Base-by-base conservation (phyloP, 1,284 basidiomycete species). In the Cryptococcus sp. region DNA sequence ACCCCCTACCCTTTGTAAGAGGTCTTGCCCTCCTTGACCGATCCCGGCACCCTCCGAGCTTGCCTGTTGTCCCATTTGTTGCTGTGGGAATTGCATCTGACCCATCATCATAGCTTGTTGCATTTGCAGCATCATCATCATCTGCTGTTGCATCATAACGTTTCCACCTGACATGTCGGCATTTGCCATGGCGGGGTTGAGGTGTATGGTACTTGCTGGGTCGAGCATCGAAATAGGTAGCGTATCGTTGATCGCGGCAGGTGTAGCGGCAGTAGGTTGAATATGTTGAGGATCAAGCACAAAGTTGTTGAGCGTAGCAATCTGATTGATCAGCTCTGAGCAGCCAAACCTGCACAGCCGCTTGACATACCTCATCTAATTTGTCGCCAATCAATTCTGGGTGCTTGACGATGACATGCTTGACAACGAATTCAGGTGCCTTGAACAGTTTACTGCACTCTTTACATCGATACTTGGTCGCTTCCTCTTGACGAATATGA, bases 391-490 rank as follows among this genome's bases (percentile, higher is more conserved):
- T 82, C 10, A 87, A 77, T 60, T 92, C 91, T 16, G 84, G 77
- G 69, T 94, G 91, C 72, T 92, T 92, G 72, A 89, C 88, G 7
- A 85, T 82, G 58, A 93, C 85, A 70, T 94, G 91, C 77, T 97
- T 97, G 77, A 93, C 89, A 48, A 97, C 87, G 75, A 94, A 97
- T 40, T 91, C 85, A 21, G 88, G 87, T 4, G 91, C 93, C 70
- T 91, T 92, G 83, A 97, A 97, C 16, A 97, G 79, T 78, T 97
- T 97, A 74, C 85, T 84, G 73, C 92, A 97, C 46, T 85, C 86
- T 78, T 90, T 92, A 78, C 92, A 97, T 60, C 93, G 82, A 78
- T 89, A 96, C 71, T 94, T 96, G 64, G 86, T 88, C 73, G 91
- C 88, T 57, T 93, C 92, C 75, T 97, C 93, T 72, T 92, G 87